Evolutionary conservation across 2,329 filamentous ascomycete species (phyloP).

Genomic region (Dactylonectria estremocensis): DNA sequence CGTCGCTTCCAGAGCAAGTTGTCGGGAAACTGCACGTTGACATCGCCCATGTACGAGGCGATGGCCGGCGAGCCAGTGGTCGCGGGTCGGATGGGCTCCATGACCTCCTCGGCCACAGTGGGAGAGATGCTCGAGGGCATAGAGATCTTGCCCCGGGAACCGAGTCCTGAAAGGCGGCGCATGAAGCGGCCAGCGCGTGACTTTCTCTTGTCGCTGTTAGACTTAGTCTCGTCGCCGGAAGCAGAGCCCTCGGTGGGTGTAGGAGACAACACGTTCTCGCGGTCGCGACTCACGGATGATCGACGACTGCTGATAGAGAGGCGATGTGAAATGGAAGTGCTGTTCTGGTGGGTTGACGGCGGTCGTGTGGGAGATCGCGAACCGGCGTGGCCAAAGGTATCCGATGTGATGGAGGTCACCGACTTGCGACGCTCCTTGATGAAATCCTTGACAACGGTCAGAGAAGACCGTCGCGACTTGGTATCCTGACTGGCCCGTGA

Average conservation of each 20-base stretch:
- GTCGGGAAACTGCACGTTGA: slow-evolving; percentile 98
- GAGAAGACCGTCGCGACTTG: slow-evolving; percentile 68
- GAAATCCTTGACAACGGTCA: slow-evolving; percentile 73
- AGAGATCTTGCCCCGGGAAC: slow-evolving; percentile 61
- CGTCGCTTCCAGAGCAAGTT: slow-evolving; percentile 97
- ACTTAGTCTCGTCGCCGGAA: slow-evolving; percentile 64
- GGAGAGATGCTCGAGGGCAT: slow-evolving; percentile 63
- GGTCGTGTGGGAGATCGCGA: slow-evolving; percentile 64
- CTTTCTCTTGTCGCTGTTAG: slow-evolving; percentile 61
- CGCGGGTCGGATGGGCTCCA: slow-evolving; percentile 46
- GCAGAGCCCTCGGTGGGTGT: slow-evolving; percentile 61
- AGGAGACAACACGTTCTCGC: slow-evolving; percentile 56
- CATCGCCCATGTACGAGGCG: slow-evolving; percentile 83
- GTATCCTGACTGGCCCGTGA: slow-evolving; percentile 52
- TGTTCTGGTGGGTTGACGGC: slow-evolving; percentile 62
- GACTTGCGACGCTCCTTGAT: slow-evolving; percentile 73
- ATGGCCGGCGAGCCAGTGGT: slow-evolving; percentile 58
- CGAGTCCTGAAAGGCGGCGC: slow-evolving; percentile 70
- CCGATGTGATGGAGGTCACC: slow-evolving; percentile 63
- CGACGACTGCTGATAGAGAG: slow-evolving; percentile 76
- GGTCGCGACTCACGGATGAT: slow-evolving; percentile 67
- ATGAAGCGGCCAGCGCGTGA: slow-evolving; percentile 72
- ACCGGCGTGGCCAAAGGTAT: slow-evolving; percentile 52
- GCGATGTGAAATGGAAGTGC: slow-evolving; percentile 67
- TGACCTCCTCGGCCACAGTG: slow-evolving; percentile 66